Evolutionary conservation across 148 eudicot genomes (phyloP).

Genomic region (Heliamphora exappendiculata): DNA sequence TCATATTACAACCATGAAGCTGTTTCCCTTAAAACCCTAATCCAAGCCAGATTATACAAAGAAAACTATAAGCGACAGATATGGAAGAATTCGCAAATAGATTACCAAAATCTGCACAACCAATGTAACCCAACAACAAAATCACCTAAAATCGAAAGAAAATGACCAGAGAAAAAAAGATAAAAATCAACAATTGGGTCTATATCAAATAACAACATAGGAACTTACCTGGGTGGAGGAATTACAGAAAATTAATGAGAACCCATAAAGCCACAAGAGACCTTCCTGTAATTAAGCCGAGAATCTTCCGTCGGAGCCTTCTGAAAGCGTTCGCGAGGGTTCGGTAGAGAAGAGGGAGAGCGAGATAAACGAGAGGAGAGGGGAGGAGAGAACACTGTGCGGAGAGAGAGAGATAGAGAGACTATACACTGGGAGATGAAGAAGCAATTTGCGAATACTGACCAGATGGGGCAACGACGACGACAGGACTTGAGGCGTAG

Average conservation of each 20-base stretch:
- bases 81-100: neutral
- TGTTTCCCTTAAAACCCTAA: neutral
- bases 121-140: constrained; percentile 1
- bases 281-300: constrained; percentile 4
- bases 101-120: neutral
- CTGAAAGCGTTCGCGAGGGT: no score
- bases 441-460: no score
- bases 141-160: neutral
- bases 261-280: constrained; percentile 4
- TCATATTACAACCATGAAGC: neutral
- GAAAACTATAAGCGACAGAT: neutral
- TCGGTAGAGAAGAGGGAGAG: no score
- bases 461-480: no score
- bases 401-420: no score
- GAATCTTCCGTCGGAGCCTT: no score
- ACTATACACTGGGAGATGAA: no score
- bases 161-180: neutral
- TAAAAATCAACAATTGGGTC: neutral
- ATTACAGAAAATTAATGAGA: neutral
- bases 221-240: constrained; percentile 4
- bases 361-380: no score
- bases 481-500: no score
- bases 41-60: constrained; percentile 4
- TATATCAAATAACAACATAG: neutral
- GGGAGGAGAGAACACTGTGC: no score